These are phyloP conservation scores for Nannizziopsis arthrosporioides DNA, from an alignment of 2,329 filamentous ascomycete species.

Conservation along the genomic window DNA sequence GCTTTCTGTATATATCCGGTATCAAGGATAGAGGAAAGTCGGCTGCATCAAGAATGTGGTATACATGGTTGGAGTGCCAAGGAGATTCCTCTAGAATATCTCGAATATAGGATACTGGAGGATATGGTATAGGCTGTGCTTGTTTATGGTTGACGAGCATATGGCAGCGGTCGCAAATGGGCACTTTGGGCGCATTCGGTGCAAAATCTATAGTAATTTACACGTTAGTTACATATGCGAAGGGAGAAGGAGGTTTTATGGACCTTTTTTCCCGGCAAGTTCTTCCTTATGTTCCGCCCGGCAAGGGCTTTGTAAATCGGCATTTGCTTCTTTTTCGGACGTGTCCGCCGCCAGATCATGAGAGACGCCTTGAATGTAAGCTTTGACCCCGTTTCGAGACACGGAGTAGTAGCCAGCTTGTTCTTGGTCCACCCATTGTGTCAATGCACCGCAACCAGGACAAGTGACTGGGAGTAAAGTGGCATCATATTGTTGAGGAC, in stretches of 20 bases:
- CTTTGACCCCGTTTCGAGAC: slow-evolving; percentile 38
- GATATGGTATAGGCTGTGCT: slow-evolving; percentile 64
- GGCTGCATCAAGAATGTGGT: slow-evolving; percentile 87
- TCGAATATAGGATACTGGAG: slow-evolving; percentile 65
- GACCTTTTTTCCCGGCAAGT: no score
- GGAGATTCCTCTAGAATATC: slow-evolving; percentile 82
- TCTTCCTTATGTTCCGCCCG: no score
- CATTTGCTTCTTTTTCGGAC: slow-evolving; percentile 1
- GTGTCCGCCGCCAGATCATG: slow-evolving; percentile 4
- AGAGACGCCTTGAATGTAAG: slow-evolving; percentile 18
- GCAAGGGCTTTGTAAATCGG: not conserved
- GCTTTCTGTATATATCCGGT: slow-evolving; percentile 57
- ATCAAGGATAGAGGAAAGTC: slow-evolving; percentile 94
- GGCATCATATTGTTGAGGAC: not conserved
- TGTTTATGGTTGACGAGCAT: slow-evolving; percentile 62
- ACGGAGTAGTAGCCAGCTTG: slow-evolving; percentile 48
- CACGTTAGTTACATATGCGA: not conserved
- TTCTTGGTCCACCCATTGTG: slow-evolving; percentile 44
- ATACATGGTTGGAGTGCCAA: slow-evolving; percentile 83
- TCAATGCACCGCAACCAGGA: slow-evolving; percentile 52
- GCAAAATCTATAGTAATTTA: not conserved
- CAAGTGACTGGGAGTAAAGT: slow-evolving; percentile 41
- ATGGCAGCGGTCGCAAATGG: slow-evolving; percentile 81
- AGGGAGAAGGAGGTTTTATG: not conserved
- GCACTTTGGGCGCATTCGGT: slow-evolving; percentile 22